Base-by-base conservation (phyloP, 163 green algal genomes). In the Trebouxiophyceae sp. region DNA sequence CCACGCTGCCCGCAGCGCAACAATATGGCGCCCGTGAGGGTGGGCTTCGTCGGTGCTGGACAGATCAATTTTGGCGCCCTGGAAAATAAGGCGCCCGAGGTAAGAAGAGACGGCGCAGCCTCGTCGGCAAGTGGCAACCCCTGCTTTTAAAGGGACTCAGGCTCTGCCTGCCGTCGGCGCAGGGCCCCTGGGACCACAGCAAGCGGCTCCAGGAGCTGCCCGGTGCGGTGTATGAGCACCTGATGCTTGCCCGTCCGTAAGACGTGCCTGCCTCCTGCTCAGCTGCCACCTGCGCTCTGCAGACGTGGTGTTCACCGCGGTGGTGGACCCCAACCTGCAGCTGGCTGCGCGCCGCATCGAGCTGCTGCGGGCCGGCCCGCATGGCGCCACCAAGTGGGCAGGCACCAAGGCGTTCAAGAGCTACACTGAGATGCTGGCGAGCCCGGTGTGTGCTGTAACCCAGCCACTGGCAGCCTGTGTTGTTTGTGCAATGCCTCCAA, bases 271-370 rank as follows among this genome's bases (percentile, higher is more conserved):
- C n/a, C n/a, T n/a, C n/a, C n/a, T n/a, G n/a, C n/a, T n/a, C n/a
- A n/a, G n/a, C n/a, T n/a, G n/a, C n/a, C n/a, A n/a, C 19, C 19
- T 50, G 12, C 12, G 39, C 39, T n/a, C 12, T 50, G 57, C 19
- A 63, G 54, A 39, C 24, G 62, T 74, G 19, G 54, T 55, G 22
- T 74, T 74, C 56, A 70, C 62, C 20, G 62, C 62, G 24, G 55
- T 74, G 19, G 45, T 69, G 5, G 68, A 74, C 27, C 68, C 62
- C 19, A 69, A 74, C 45, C 2, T 57, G 1, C 54, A 66, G 16
- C 45, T 74, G 26, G 68, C 68, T 59, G 67, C 27, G 27, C 33
- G 59, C 20, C 28, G 26, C 62, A 67, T 5, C 20, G 62, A 2
- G 61, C 58, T 3, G 24, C 57, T 23, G 34, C 31, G 6, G 45